Conservation (phyloP, 441 rosid genomes). For the Rhodomyrtus psidioides region DNA sequence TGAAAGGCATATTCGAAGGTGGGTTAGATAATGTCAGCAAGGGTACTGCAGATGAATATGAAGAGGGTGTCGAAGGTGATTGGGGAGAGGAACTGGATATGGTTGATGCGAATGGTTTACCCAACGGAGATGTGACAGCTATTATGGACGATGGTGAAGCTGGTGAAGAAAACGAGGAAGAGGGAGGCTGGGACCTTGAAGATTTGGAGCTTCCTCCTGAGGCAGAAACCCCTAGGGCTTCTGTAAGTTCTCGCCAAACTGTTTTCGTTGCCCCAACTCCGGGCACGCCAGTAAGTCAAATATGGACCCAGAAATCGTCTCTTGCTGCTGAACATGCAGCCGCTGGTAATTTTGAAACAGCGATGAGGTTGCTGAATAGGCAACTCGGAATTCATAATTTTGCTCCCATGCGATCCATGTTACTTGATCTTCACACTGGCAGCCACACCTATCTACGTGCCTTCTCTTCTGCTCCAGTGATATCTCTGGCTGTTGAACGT, state of each 20-base stretch:
- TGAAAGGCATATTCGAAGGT: slow-evolving; percentile 82
- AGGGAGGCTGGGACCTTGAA: slow-evolving; percentile 89
- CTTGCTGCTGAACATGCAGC: slow-evolving; percentile 86
- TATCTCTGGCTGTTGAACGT: slow-evolving; percentile 68
- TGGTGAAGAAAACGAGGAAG: slow-evolving; percentile 44
- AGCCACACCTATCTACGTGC: slow-evolving; percentile 71
- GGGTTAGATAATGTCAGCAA: slow-evolving; percentile 48
- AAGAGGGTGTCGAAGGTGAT: slow-evolving; percentile 49
- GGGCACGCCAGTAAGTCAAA: slow-evolving; percentile 75
- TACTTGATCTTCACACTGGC: slow-evolving; percentile 63
- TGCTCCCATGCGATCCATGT: slow-evolving; percentile 49
- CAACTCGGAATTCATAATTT: slow-evolving; percentile 80
- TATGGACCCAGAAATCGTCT: slow-evolving; percentile 75
- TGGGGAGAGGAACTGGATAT: slow-evolving; percentile 79
- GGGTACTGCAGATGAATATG: slow-evolving; percentile 42
- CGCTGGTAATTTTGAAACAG: slow-evolving; percentile 83
- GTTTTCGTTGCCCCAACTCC: slow-evolving; percentile 67
- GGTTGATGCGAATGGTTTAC: slow-evolving; percentile 51
- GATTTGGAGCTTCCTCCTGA: slow-evolving; percentile 78
- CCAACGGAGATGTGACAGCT: slow-evolving; percentile 43
- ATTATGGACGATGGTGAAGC: slow-evolving; percentile 55
- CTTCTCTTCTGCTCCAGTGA: slow-evolving; percentile 59
- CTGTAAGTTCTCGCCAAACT: slow-evolving; percentile 41
- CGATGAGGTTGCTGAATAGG: slow-evolving; percentile 75
- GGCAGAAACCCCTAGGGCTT: slow-evolving; percentile 60